Conservation (phyloP, 2,329 filamentous ascomycete genomes). For the Aspergillus jensenii region DNA sequence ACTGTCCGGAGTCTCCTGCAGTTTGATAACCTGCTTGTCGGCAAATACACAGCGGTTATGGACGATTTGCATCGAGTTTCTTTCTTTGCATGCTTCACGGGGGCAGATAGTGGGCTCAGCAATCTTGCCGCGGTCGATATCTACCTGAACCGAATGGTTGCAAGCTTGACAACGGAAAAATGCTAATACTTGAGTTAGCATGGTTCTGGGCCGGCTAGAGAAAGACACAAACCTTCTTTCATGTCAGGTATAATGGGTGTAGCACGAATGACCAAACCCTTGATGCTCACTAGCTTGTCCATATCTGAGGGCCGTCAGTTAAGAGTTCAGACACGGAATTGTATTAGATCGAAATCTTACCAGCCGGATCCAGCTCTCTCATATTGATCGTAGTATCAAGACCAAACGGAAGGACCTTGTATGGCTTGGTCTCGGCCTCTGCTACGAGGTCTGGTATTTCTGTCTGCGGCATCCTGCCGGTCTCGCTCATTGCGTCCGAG, state of each 20-base stretch:
- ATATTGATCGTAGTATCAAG: constrained; percentile 85
- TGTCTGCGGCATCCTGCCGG: constrained; percentile 29
- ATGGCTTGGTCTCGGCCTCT: constrained; percentile 76
- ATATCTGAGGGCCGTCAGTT: constrained; percentile 61
- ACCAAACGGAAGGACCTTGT: constrained; percentile 86
- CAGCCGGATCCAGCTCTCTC: constrained; percentile 87
- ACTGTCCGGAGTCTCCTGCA: constrained; percentile 94
- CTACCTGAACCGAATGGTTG: constrained; percentile 84
- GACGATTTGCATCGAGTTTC: constrained; percentile 97
- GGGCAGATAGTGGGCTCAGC: constrained; percentile 90
- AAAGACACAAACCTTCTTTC: constrained; percentile 66
- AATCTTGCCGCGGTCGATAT: constrained; percentile 94
- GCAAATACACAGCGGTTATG: constrained; percentile 94
- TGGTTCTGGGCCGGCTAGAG: not conserved
- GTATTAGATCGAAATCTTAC: constrained; percentile 41
- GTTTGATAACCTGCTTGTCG: constrained; percentile 97
- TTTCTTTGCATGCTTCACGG: constrained; percentile 73
- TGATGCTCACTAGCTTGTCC: constrained; percentile 92
- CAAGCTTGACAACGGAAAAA: constrained; percentile 96
- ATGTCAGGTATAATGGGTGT: constrained; percentile 98
- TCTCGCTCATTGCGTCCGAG: constrained; percentile 66
- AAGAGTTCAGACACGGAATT: not conserved
- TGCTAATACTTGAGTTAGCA: constrained; percentile 48
- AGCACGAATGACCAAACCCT: constrained; percentile 91
- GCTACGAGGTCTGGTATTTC: constrained; percentile 68